Base-by-base conservation (phyloP, 2,329 filamentous ascomycete species). In the Tolypocladium cylindrosporum region DNA sequence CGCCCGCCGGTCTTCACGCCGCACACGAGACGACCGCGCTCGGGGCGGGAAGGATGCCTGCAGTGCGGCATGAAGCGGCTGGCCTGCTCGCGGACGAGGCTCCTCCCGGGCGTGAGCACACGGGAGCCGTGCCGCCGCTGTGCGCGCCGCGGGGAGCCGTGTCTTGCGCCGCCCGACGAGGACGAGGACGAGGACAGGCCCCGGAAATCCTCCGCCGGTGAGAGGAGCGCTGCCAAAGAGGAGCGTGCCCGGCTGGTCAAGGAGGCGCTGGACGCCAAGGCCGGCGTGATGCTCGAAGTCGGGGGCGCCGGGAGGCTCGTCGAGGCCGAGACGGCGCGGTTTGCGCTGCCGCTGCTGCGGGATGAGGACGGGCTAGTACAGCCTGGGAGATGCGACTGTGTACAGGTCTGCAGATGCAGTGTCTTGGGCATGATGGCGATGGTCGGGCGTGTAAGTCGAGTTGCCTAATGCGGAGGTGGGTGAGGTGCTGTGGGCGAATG, bases 31-130 rank as follows among this genome's bases (percentile, higher is more conserved):
- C 41, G 40, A 1, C 10, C 4, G 31, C 27, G 41, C 1, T 55
- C 61, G 14, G 55, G 10, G 4, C 34, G 37, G 4, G 53, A 34
- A 7, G 56, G 56, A 16, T 72, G 69, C 52, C 58, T 66, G 16
- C 65, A 65, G 40, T 72, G 69, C 52, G 53, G 55, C 10, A 58
- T 54, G 2, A 58, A 61, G 36, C 57, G 61, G 2, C 42, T 69
- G 57, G 48, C 41, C 14, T 72, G 69, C 54, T 68, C 69, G 34
- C 60, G 63, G 42, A 58, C 55, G 34, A 9, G 4, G 2, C 2
- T 34, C 39, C 8, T n/a, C 6, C 16, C 5, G 27, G 16, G 54
- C 24, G 40, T 11, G 24, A 24, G 40, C 11, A 4, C 10, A 1
- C 13, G 16, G 24, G 54, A 2, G 40, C 27, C 54, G 10, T 55